Conservation (phyloP, 2,329 filamentous ascomycete species). For the Ophiostoma sp. region DNA sequence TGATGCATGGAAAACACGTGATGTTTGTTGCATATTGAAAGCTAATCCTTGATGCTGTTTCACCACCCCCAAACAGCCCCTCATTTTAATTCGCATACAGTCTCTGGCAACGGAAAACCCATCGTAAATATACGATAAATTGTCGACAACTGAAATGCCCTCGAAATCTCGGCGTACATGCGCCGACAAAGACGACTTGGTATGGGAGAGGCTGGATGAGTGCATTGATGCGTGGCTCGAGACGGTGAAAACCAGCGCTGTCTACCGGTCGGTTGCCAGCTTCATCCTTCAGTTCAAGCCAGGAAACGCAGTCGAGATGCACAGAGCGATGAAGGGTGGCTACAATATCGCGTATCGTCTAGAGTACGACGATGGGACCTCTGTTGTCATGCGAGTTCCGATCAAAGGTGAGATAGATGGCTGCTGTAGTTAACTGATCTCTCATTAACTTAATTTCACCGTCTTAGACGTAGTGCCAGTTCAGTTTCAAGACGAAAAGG, state of each 20-base stretch:
- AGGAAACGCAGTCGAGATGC: conserved; percentile 32
- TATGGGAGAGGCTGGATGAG: conserved; percentile 7
- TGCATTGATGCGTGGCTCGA: background rate
- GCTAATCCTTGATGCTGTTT: too few species aligned
- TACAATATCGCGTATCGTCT: conserved; percentile 38
- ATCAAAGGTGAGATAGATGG: conserved; percentile 16
- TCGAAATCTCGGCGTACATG: background rate
- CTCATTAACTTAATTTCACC: too few species aligned
- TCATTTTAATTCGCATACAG: too few species aligned
- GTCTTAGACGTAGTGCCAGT: background rate
- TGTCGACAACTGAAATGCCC: background rate
- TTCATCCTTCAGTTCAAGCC: conserved; percentile 14
- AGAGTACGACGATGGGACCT: conserved; percentile 38
- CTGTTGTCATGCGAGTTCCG: conserved; percentile 36
- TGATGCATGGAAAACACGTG: too few species aligned
- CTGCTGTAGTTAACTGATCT: too few species aligned
- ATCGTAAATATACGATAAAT: background rate
- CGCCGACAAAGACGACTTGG: background rate
- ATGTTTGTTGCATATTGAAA: too few species aligned
- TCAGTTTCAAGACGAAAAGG: conserved; percentile 40
- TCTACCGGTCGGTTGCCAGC: background rate
- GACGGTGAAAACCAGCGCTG: background rate
- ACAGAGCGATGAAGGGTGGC: conserved; percentile 34
- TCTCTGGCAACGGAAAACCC: background rate
- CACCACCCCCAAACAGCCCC: too few species aligned